phyloP scores from a whole-genome alignment of 257 asterid genomes.

The Gentiana dahurica region DNA sequence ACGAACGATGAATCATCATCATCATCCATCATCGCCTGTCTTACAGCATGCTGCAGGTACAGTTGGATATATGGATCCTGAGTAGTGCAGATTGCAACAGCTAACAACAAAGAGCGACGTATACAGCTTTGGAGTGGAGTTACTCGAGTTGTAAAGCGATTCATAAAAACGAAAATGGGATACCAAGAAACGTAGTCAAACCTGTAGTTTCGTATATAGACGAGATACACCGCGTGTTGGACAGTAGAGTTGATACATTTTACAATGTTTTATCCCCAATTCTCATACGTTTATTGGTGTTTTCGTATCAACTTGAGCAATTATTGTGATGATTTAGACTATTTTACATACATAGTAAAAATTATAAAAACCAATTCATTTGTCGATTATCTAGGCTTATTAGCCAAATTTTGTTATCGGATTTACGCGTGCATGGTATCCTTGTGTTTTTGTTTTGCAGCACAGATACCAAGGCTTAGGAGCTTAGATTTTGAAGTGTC shows the following conservation, averaged over 20 bases:
- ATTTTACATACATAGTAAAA: too few species aligned
- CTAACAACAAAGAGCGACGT: constrained; percentile 45
- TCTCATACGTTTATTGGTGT: too few species aligned
- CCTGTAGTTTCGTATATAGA: constrained; percentile 61
- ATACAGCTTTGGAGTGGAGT: constrained; percentile 28
- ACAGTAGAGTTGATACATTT: constrained; percentile 19
- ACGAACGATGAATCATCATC: constrained; percentile 2
- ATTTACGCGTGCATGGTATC: too few species aligned
- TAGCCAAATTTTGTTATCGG: too few species aligned
- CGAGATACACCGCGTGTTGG: constrained; percentile 58
- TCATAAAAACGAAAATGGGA: constrained; percentile 55
- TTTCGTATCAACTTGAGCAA: too few species aligned
- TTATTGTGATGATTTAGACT: too few species aligned
- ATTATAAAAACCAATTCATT: too few species aligned
- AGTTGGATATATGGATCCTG: constrained; percentile 86
- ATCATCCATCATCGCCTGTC: constrained; percentile 22
- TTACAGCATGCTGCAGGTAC: constrained; percentile 62
- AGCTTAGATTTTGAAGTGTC: too few species aligned
- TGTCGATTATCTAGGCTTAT: too few species aligned
- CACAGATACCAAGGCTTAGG: too few species aligned
- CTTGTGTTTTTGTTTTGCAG: too few species aligned
- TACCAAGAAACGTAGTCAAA: constrained; percentile 80
- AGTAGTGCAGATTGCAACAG: constrained; percentile 56
- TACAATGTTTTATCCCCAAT: too few species aligned
- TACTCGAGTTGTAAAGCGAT: constrained; percentile 66